phyloP scores from a whole-genome alignment of 2,329 filamentous ascomycete species.

The Teratosphaeria pseudoeucalypti region DNA sequence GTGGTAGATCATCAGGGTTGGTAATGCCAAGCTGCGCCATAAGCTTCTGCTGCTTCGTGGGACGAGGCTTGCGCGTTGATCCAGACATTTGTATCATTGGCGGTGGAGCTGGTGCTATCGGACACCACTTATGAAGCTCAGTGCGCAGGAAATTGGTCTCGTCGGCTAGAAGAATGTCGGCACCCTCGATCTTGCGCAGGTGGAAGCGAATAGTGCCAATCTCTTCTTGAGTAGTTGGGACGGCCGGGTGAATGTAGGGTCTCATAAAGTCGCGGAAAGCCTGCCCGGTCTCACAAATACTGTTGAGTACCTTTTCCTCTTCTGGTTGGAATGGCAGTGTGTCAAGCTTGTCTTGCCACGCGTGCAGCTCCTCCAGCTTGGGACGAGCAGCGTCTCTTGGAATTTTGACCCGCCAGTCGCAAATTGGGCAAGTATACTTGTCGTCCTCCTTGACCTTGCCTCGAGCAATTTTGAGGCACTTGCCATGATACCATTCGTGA shows the following conservation, averaged over 20 bases:
- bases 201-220: slow-evolving; percentile 88
- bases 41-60: slow-evolving; percentile 93
- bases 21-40: slow-evolving; percentile 81
- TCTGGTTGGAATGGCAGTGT: slow-evolving; percentile 79
- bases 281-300: slow-evolving; percentile 75
- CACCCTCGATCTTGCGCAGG: slow-evolving; percentile 90
- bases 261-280: slow-evolving; percentile 75
- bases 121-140: slow-evolving; percentile 88
- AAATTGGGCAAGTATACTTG: slow-evolving; percentile 96
- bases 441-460: slow-evolving; percentile 98
- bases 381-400: slow-evolving; percentile 91
- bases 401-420: slow-evolving; percentile 94
- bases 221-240: slow-evolving; percentile 68
- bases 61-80: slow-evolving; percentile 88
- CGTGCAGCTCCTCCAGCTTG: slow-evolving; percentile 79
- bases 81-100: slow-evolving; percentile 78
- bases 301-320: slow-evolving; percentile 76
- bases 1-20: slow-evolving; percentile 80
- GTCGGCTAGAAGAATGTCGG: slow-evolving; percentile 78
- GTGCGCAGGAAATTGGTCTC: slow-evolving; percentile 98
- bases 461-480: slow-evolving; percentile 92
- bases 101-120: slow-evolving; percentile 75
- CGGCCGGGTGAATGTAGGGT: slow-evolving; percentile 68
- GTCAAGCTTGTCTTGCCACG: slow-evolving; percentile 74
- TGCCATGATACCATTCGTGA: slow-evolving; percentile 98